Evolutionary conservation across 2,329 filamentous ascomycete genomes (phyloP), one percentile per base, ranked within the genome.

Genomic region (Colletotrichum filicis): DNA sequence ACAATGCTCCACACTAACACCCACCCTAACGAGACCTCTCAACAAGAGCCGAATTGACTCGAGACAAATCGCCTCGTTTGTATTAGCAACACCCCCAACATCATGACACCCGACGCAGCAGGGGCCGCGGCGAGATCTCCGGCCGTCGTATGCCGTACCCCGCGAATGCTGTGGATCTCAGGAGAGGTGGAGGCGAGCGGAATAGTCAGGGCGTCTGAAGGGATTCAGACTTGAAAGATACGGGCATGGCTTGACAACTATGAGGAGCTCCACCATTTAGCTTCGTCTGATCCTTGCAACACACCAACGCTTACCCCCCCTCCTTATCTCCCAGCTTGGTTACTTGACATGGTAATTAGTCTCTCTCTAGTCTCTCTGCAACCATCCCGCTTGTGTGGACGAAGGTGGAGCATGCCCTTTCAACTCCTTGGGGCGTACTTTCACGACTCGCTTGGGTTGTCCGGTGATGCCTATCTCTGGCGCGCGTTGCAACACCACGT

Each of bases 261-360:
- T 42, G 37, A 42, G 66, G 66, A 69, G 66, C 66, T 69, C 66
- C 66, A 69, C 66, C 66, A 57, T 69, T 64, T 69, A 69, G 66
- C 66, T 69, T 64, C 52, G 52, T 58, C 60, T 37, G 35, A 69
- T 65, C 60, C 66, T 64, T 64, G 66, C 61, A 42, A 30, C 16
- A 8, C 32, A 28, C 66, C 37, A 32, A 42, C 28, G 26, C 59
- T 69, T 62, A 64, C 42, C 52, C 66, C 66, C 28, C 57, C 58
- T 42, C 66, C 28, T 63, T 30, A 68, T 61, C 37, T 26, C 57
- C 16, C 16, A 35, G 37, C 37, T 42, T 19, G 37, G 8, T 42
- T 42, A 49, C 66, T 57, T n/a, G 30, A 58, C 30, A 58, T 35
- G 7, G 26, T n/a, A 32, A 30, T 58, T n/a, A 35, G 56, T n/a